These are phyloP conservation scores for Adenanthera pavonina DNA, from an alignment of 306 rosid genomes.

Conservation along the genomic window DNA sequence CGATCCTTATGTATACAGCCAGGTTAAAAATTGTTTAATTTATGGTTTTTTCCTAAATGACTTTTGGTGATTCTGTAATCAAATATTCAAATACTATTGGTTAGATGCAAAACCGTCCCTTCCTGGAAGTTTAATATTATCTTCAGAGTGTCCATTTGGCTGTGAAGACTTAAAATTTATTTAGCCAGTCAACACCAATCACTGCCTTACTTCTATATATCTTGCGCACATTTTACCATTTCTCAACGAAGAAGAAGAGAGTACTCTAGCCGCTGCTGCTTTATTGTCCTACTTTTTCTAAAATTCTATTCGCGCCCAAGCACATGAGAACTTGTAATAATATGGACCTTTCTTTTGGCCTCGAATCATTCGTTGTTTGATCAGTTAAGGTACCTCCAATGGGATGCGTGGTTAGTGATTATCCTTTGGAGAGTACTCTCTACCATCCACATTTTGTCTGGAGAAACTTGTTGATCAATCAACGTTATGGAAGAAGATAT, in stretches of 20 bases:
- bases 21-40: no score
- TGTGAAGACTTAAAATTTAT: neutral
- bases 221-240: neutral
- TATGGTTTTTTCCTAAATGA: no score
- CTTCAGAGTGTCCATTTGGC: neutral
- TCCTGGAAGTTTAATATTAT: neutral
- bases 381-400: slow-evolving; percentile 29
- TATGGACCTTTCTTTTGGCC: neutral
- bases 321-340: neutral
- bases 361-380: neutral
- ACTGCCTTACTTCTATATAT: neutral
- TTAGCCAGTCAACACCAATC: neutral
- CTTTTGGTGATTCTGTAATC: no score
- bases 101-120: no score
- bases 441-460: slow-evolving; percentile 17
- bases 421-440: neutral
- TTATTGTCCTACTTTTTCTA: slow-evolving; percentile 13
- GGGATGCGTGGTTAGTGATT: neutral
- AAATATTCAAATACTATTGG: no score
- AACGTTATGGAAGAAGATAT: no score
- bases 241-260: neutral
- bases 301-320: neutral
- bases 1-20: no score
- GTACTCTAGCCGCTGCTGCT: neutral
- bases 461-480: slow-evolving; percentile 4